Evolutionary conservation across 768 basidiomycete species (phyloP), one percentile per base, ranked within the genome.

Genomic region (Auricularia cornea): DNA sequence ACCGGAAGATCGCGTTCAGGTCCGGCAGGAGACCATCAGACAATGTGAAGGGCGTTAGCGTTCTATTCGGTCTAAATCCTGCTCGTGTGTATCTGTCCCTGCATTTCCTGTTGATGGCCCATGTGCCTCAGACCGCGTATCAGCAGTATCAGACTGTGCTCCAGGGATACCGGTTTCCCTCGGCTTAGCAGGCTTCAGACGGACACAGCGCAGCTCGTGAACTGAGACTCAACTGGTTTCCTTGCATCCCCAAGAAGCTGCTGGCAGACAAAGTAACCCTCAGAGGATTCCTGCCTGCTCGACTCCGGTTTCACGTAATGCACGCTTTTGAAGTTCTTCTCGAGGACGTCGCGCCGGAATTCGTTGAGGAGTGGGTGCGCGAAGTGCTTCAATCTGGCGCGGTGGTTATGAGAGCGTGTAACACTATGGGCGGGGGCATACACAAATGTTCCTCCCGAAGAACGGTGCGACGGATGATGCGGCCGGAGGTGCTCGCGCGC

Each of bases 251-350:
- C 35, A 65, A 69, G 69, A 63, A 71, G 93, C 1, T 92, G 92
- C 57, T 84, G 78, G 71, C 94, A 97, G 10, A 97, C 77, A 78
- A 87, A 95, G 73, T 94, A 98, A 0, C 84, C 88, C 70, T 98
- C 95, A 31, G 84, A 81, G 1, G 90, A 93, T 63, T 88, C 87
- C 0, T 81, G 68, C 8, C 94, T 81, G 61, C 91, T 94, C 0
- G 91, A 83, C n/a, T 83, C 77, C 0, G 95, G 95, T 72, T 98
- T 98, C 69, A 87, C 75, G 68, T 81, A 85, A 20, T 79, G 74
- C 1, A 97, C 90, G 20, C 79, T 73, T 30, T 79, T 72, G 71
- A 98, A 98, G 65, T 80, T 77, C 0, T 84, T 83, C 26, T 80
- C 75, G 1, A 97, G 78, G 4, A 74, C 71, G n/a, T 79, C 69